phyloP scores from a whole-genome alignment of 176 grass and related monocot species.

The Areca catechu region DNA sequence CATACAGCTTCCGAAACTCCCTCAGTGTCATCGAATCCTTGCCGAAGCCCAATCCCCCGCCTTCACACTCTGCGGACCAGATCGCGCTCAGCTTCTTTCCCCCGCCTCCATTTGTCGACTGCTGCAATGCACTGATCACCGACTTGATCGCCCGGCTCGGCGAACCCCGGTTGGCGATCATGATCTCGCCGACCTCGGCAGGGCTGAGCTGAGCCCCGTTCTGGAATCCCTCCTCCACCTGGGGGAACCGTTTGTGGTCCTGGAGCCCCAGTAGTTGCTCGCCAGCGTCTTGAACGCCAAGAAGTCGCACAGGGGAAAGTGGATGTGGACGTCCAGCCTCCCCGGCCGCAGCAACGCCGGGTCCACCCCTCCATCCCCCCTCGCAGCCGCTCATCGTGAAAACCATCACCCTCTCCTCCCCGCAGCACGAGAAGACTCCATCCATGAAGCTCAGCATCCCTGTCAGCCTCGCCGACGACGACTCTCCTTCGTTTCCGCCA shows the following conservation, averaged over 20 bases:
- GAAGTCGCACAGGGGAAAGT: constrained; percentile 92
- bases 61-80: constrained; percentile 2
- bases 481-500: constrained; percentile 22
- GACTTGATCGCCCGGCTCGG: constrained; percentile 78
- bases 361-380: constrained; percentile 47
- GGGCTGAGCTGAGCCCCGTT: constrained; percentile 67
- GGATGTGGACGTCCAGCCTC: constrained; percentile 76
- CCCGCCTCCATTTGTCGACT: constrained; percentile 4
- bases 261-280: constrained; percentile 76
- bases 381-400: constrained; percentile 67
- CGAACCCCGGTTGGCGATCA: constrained; percentile 72
- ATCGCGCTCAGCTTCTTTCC: constrained; percentile 23
- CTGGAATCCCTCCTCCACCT: constrained; percentile 89
- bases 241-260: constrained; percentile 94
- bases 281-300: constrained; percentile 77
- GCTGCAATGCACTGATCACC: constrained; percentile 74
- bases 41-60: constrained; percentile 25
- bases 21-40: constrained; percentile 47
- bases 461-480: constrained; percentile 24
- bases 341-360: constrained; percentile 78
- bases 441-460: constrained; percentile 87
- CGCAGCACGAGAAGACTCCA: constrained; percentile 66
- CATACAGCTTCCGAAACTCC: constrained; percentile 90
- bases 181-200: constrained; percentile 94
- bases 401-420: constrained; percentile 85